These are phyloP conservation scores for Acacia melanoxylon DNA, from an alignment of 306 rosid genomes.

Conservation along the genomic window DNA sequence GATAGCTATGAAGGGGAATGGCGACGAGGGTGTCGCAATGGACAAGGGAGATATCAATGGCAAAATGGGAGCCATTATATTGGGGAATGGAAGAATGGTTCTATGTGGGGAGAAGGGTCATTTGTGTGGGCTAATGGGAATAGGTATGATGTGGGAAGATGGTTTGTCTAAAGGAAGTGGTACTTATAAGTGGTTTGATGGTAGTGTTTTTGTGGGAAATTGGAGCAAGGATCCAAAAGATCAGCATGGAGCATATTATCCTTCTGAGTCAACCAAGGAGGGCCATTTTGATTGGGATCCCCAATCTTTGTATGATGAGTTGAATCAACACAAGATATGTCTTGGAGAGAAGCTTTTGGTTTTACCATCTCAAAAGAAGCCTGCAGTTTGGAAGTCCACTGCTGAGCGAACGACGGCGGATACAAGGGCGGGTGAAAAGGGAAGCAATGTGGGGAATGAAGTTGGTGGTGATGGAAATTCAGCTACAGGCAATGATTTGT, in stretches of 20 bases:
- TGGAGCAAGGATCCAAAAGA: constrained; percentile 67
- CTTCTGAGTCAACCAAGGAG: constrained; percentile 42
- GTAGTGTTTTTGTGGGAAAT: constrained; percentile 64
- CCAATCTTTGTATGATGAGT: constrained; percentile 53
- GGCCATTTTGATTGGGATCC: constrained; percentile 74
- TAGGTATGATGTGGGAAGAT: constrained; percentile 73
- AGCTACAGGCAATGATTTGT: constrained; percentile 36
- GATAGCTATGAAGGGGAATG: constrained; percentile 89
- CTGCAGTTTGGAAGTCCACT: constrained; percentile 56
- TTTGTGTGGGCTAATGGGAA: constrained; percentile 75
- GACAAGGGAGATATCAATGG: constrained; percentile 79
- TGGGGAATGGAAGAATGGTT: constrained; percentile 89
- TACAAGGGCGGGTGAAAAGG: too few relatives aligned
- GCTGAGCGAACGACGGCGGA: too few relatives aligned
- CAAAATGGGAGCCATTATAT: constrained; percentile 57
- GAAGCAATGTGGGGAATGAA: too few relatives aligned
- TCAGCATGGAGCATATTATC: constrained; percentile 59
- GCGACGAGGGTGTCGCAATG: constrained; percentile 55
- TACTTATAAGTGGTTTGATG: constrained; percentile 69
- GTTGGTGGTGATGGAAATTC: constrained; percentile 31
- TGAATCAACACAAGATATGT: constrained; percentile 48
- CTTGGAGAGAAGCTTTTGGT: constrained; percentile 67
- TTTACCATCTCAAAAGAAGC: constrained; percentile 83
- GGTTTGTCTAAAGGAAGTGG: constrained; percentile 78
- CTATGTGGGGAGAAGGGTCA: constrained; percentile 65